Evolutionary conservation across 2,329 filamentous ascomycete species (phyloP).

Genomic region (Ophiostoma sp.): DNA sequence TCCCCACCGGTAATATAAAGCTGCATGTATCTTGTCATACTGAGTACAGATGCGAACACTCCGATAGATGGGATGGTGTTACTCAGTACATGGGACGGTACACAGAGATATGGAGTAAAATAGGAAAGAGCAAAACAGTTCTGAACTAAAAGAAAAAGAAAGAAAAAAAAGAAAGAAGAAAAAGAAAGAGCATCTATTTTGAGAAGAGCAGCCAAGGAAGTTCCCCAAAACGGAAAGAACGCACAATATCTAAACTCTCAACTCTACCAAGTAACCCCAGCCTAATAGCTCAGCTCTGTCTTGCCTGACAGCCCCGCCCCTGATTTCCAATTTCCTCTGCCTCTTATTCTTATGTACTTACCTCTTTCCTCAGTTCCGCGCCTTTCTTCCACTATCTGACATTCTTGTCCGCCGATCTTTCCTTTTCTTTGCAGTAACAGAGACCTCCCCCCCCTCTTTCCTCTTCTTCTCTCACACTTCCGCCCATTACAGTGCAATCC

Average conservation of each 20-base stretch:
- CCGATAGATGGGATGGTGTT: conserved; percentile 7
- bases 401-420: not conserved
- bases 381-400: not conserved
- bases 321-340: not conserved
- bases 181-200: not conserved
- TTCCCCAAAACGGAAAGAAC: not conserved
- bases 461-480: not conserved
- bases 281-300: not conserved
- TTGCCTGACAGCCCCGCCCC: conserved; percentile 5
- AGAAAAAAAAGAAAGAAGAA: too few relatives aligned
- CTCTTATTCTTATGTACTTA: not conserved
- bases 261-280: too few relatives aligned
- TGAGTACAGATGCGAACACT: not conserved
- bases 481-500: not conserved
- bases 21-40: conserved; percentile 13
- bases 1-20: conserved; percentile 14
- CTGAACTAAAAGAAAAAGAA: too few relatives aligned
- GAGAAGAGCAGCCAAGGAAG: not conserved
- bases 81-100: not conserved
- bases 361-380: not conserved
- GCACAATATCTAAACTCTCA: not conserved
- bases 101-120: too few relatives aligned
- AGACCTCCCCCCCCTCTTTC: not conserved
- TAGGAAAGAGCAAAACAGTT: too few relatives aligned
- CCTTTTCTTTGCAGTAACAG: not conserved